Conservation (phyloP, 1,284 basidiomycete genomes). For the Puccinia sorghi region DNA sequence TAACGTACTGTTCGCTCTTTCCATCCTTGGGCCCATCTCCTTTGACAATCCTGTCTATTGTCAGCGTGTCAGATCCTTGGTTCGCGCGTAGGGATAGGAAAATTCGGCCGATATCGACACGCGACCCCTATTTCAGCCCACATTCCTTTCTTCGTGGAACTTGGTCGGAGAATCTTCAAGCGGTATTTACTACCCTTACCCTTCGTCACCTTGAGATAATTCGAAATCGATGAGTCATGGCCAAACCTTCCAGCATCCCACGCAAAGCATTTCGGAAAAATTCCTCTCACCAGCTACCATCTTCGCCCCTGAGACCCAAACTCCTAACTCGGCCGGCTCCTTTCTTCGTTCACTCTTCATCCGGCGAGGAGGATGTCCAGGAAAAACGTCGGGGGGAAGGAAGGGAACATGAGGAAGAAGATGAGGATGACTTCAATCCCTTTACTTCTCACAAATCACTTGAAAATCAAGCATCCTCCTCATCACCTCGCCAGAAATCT, state of each 20-base stretch:
- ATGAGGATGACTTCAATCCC: conserved; percentile 30
- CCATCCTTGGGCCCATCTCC: too few relatives aligned
- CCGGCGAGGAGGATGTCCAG: conserved; percentile 16
- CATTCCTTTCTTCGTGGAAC: too few relatives aligned
- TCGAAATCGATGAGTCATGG: conserved; percentile 5
- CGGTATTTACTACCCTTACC: background rate
- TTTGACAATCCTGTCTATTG: too few relatives aligned
- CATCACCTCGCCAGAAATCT: background rate
- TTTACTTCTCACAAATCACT: conserved; percentile 33
- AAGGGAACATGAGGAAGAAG: conserved; percentile 13
- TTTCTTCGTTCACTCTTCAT: background rate
- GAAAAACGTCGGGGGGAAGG: background rate
- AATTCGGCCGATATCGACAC: background rate
- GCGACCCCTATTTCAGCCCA: background rate
- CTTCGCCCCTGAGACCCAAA: conserved; percentile 26
- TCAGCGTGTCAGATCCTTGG: too few relatives aligned
- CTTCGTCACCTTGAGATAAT: background rate
- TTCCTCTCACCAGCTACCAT: conserved; percentile 17
- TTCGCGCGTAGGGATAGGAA: background rate
- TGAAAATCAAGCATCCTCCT: background rate
- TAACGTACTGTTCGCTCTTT: too few relatives aligned
- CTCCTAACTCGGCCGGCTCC: background rate
- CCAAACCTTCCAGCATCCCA: conserved; percentile 46
- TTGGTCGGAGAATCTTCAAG: background rate
- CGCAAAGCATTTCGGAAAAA: conserved; percentile 21